A percentile compares a stretch with the other conserved stretches of the same genome.
phyloP scores from a whole-genome alignment of 106 monocot genomes.

The Dactylorhiza incarnata region DNA sequence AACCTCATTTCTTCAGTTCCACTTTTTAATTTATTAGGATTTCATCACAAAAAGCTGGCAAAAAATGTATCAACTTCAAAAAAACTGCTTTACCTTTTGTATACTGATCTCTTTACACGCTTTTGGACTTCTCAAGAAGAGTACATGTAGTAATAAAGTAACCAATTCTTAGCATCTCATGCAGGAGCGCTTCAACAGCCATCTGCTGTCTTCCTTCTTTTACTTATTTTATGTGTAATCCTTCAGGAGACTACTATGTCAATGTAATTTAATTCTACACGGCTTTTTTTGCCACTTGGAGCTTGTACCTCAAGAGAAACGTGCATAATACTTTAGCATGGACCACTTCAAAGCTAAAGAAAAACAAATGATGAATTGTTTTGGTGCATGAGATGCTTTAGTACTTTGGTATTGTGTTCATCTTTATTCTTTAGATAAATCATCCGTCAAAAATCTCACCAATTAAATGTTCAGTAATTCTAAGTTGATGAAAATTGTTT shows the following conservation, averaged over 20 bases:
- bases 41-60: too few species aligned
- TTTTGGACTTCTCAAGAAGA: too few species aligned
- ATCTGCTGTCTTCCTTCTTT: too few species aligned
- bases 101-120: too few species aligned
- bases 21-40: too few species aligned
- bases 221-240: neutral
- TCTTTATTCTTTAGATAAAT: neutral
- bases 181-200: too few species aligned
- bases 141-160: too few species aligned
- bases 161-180: too few species aligned
- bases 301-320: neutral
- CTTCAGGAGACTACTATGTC: neutral
- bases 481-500: neutral
- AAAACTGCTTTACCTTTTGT: too few species aligned
- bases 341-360: neutral
- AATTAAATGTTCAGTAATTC: neutral
- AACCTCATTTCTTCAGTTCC: too few species aligned
- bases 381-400: neutral
- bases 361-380: neutral
- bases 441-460: neutral
- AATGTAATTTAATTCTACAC: neutral
- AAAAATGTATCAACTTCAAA: too few species aligned
- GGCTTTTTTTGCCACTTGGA: neutral
- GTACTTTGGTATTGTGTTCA: neutral
- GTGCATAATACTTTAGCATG: neutral